A percentile compares a stretch with the other conserved stretches of the same genome.
phyloP scores from a whole-genome alignment of 768 basidiomycete species.

The Nidularia sp. region DNA sequence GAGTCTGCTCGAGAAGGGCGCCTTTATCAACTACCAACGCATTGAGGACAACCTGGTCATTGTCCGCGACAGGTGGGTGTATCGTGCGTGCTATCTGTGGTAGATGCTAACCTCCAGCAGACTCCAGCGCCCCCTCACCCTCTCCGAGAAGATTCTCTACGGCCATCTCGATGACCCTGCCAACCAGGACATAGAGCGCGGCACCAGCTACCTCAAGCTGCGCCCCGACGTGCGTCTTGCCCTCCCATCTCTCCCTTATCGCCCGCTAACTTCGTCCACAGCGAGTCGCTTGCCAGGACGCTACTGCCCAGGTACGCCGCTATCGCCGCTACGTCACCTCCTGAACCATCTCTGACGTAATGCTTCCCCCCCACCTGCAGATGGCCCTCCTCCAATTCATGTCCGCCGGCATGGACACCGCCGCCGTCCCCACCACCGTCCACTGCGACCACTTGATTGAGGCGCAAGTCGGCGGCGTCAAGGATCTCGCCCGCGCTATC shows the following conservation, averaged over 20 bases:
- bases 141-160: conserved; percentile 97
- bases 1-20: conserved; percentile 79
- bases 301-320: conserved; percentile 69
- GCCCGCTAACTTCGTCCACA: conserved; percentile 19
- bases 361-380: conserved; percentile 32
- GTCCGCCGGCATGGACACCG: conserved; percentile 98
- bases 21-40: conserved; percentile 91
- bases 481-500: conserved; percentile 91
- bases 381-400: conserved; percentile 99
- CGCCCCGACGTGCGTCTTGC: conserved; percentile 82
- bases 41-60: conserved; percentile 96
- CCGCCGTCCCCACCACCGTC: conserved; percentile 96
- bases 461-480: conserved; percentile 89
- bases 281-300: conserved; percentile 91
- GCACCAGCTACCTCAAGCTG: conserved; percentile 93
- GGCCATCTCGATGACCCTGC: conserved; percentile 96
- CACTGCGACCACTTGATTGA: conserved; percentile 99
- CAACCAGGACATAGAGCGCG: conserved; percentile 86
- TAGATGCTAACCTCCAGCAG: conserved; percentile 31
- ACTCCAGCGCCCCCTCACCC: conserved; percentile 83
- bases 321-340: conserved; percentile 10
- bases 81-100: not conserved
- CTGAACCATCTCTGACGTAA: conserved; percentile 21
- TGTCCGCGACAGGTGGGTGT: conserved; percentile 72
- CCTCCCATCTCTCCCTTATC: conserved; percentile 2